A percentile compares a stretch with the other conserved stretches of the same genome.
Conservation (phyloP, 2,329 filamentous ascomycete genomes). For the Gaeumannomyces tritici region DNA sequence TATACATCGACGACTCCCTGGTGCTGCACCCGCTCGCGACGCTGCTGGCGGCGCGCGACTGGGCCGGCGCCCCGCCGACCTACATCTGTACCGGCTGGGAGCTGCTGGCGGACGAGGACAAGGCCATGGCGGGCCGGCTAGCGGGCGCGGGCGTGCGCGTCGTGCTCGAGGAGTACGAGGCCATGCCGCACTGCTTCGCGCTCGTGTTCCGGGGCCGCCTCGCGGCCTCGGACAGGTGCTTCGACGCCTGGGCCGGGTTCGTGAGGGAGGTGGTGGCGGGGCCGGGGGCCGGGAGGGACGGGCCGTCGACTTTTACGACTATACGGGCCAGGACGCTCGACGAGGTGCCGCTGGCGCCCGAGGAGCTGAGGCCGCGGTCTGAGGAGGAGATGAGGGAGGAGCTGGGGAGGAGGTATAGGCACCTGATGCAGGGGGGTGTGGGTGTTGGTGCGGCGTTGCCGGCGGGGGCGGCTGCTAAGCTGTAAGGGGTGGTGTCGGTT, state of each 20-base stretch:
- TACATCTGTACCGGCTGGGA: conserved; percentile 65
- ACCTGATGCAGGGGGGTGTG: not conserved
- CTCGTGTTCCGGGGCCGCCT: conserved; percentile 41
- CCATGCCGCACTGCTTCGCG: conserved; percentile 71
- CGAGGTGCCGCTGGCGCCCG: conserved; percentile 35
- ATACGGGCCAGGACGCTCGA: conserved; percentile 42
- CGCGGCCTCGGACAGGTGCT: conserved; percentile 38
- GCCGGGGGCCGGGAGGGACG: conserved; percentile 8
- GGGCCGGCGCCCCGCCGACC: conserved; percentile 54
- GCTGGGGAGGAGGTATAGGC: conserved; percentile 19
- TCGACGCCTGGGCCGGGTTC: conserved; percentile 47
- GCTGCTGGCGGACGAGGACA: conserved; percentile 58
- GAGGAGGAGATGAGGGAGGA: conserved; percentile 32
- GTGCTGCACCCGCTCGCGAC: conserved; percentile 59
- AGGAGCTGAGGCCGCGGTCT: conserved; percentile 29
- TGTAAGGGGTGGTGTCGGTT: conserved; percentile 11
- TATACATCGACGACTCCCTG: conserved; percentile 46
- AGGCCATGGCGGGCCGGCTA: conserved; percentile 48
- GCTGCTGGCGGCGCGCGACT: conserved; percentile 46
- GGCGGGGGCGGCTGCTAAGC: conserved; percentile 13
- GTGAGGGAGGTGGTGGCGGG: conserved; percentile 24
- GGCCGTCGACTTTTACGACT: conserved; percentile 28
- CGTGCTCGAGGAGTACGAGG: conserved; percentile 63
- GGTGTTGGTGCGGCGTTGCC: not conserved
- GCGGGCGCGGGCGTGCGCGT: conserved; percentile 48